Evolutionary conservation across 192 early-diverging fungal species (phyloP), one percentile per base, ranked within the genome.

Genomic region (Coemansia sp.): DNA sequence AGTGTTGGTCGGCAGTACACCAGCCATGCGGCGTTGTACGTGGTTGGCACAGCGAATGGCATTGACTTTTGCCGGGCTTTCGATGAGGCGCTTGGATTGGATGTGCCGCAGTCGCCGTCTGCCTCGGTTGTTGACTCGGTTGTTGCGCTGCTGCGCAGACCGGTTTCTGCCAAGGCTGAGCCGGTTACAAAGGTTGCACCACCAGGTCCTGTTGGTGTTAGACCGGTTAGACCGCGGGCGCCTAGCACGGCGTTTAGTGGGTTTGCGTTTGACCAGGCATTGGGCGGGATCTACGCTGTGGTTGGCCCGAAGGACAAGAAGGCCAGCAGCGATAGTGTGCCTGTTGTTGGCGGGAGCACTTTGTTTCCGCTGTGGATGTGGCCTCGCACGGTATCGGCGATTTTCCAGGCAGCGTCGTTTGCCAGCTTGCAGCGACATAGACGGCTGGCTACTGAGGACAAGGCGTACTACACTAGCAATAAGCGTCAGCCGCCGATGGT

Each of bases 351-450:
- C 4, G 20, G 48, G 0, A 59, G 58, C 36, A 56, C 52, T 28
- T 18, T 66, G 48, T 61, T 61, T 34, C 69, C 78, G 43, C 64
- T 39, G 50, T 75, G 73, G 72, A 65, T 66, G 43, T 81, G 78
- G 78, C 66, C 73, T 0, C 59, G 61, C 28, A 70, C 21, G n/a
- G 63, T 73, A 0, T 42, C 78, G 18, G 39, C 53, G 31, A 62
- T 75, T 31, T 35, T 72, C 25, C 66, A 61, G 25, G 38, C 60
- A 2, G 78, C 78, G 1, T 65, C 78, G 9, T 56, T 59, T 28
- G 73, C 78, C 25, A 68, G 62, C 6, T n/a, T 72, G 59, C 62
- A 62, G 34, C 59, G 64, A 28, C 35, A 47, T 12, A 41, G 36
- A 13, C 39, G 37, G 20, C 53, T 71, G 20, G n/a, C 31, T 0